Evolutionary conservation across 352 stramenopile genomes (phyloP), one percentile per base, ranked within the genome.

Genomic region (Paralagenidium karlingii): DNA sequence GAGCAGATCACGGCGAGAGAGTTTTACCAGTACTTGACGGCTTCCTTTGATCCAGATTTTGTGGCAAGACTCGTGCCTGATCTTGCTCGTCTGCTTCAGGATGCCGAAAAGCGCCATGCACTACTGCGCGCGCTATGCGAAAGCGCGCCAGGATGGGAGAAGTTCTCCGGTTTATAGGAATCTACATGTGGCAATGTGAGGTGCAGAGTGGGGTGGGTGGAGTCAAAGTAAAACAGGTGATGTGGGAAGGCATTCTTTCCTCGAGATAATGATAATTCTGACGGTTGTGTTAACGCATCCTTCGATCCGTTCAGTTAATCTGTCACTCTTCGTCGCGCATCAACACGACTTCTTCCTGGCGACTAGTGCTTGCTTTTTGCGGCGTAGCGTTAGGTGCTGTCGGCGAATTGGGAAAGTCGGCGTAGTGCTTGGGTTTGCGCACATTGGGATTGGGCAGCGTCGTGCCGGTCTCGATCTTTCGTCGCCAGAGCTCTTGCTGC

Each of bases 21-120:
- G 40, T 91, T 88, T 53, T 91, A 91, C 58, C 69, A 84, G 48
- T 91, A 91, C 77, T 77, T 91, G 70, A 89, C 73, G 32, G 65
- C 68, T 21, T 86, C 78, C 15, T 91, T 91, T 46, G 78, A 91
- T n/a, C 71, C 67, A 1, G 78, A 91, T 47, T 89, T 91, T 46
- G 78, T 91, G 25, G 78, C 70, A 2, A 63, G 78, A n/a, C 51
- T 91, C 24, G 78, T 91, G 11, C 78, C 78, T 0, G 78, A 91
- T 38, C 65, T 91, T 18, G 78, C 78, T 9, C 75, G 78, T n/a
- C 49, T 91, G 24, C 49, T 91, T 18, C 74, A 91, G 34, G 78
- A 91, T 57, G 65, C 69, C 1, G 78, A 91, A 42, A 88, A 89
- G 46, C 78, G 78, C 8, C 75, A 88, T 38, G 75, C 75, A 38